These are phyloP conservation scores for Protomyces lactucae-debilis DNA, from an alignment of 1,139 yeast genomes.

Conservation along the genomic window DNA sequence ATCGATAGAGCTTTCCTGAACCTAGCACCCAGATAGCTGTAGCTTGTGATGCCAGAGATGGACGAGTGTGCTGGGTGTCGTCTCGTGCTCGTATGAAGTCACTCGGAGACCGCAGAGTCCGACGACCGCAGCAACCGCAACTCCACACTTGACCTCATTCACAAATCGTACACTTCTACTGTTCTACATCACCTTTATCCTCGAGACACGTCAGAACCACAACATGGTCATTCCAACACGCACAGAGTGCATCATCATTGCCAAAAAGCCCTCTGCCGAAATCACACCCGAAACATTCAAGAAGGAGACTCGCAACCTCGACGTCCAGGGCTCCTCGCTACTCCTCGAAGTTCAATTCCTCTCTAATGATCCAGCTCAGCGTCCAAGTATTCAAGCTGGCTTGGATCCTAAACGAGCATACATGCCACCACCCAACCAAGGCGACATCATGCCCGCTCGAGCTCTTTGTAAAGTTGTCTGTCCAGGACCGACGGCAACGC, in stretches of 20 bases:
- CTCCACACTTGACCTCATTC: no score
- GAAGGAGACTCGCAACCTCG: neutral
- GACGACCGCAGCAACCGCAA: no score
- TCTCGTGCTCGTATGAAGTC: no score
- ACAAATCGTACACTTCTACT: no score
- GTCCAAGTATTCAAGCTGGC: neutral
- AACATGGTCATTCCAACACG: neutral
- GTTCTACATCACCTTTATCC: no score
- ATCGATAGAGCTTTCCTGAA: no score
- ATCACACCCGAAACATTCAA: neutral
- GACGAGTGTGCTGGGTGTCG: no score
- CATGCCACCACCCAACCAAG: neutral
- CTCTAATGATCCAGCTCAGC: neutral
- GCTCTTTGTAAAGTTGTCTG: neutral
- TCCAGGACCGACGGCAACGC: constrained; percentile 7
- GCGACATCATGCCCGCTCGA: neutral
- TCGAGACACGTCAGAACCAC: no score
- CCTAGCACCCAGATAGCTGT: no score
- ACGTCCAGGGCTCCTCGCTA: neutral
- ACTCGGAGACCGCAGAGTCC: no score
- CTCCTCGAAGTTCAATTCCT: neutral
- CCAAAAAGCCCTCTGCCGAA: neutral
- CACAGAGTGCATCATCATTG: neutral
- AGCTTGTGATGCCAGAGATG: no score
- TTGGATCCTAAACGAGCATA: neutral